Percentiles rank a stretch among this genome's conserved stretches.
Conservation (phyloP, 2,329 filamentous ascomycete genomes). For the Aspergillus costaricaensis region DNA sequence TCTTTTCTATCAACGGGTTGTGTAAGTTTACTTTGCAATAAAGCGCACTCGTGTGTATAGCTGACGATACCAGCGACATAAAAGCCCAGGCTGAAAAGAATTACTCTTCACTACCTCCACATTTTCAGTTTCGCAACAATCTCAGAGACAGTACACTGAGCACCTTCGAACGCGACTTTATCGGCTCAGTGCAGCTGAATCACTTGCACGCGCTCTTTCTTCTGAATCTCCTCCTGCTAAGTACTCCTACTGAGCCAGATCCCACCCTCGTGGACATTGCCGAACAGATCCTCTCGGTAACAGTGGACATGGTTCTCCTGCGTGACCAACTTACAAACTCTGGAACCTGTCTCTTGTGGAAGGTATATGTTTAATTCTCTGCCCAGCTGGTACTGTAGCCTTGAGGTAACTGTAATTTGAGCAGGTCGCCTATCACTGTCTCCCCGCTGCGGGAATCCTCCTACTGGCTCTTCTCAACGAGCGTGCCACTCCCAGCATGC, state of each 20-base stretch:
- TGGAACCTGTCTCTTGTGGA: constrained; percentile 31
- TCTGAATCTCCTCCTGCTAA: constrained; percentile 24
- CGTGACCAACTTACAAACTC: constrained; percentile 32
- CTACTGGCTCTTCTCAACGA: constrained; percentile 31
- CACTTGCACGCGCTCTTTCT: constrained; percentile 32
- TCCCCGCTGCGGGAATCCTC: constrained; percentile 33
- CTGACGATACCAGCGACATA: constrained; percentile 16
- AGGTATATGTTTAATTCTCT: constrained; percentile 16
- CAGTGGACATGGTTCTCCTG: constrained; percentile 30
- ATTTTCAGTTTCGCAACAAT: constrained; percentile 26
- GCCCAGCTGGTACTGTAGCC: background rate
- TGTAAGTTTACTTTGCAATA: no score
- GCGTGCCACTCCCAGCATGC: constrained; percentile 12
- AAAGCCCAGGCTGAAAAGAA: constrained; percentile 25
- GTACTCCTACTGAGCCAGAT: constrained; percentile 29
- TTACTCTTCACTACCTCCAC: constrained; percentile 24
- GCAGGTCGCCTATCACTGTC: constrained; percentile 32
- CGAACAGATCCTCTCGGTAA: constrained; percentile 29
- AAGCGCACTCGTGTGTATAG: no score
- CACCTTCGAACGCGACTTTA: constrained; percentile 29
- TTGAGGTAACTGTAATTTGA: no score
- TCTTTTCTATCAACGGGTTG: background rate
- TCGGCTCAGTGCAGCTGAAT: constrained; percentile 29
- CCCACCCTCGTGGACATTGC: constrained; percentile 28
- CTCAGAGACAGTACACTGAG: constrained; percentile 24